Evolutionary conservation across 176 grass and related monocot species (phyloP).

Genomic region (Elaeis guineensis): DNA sequence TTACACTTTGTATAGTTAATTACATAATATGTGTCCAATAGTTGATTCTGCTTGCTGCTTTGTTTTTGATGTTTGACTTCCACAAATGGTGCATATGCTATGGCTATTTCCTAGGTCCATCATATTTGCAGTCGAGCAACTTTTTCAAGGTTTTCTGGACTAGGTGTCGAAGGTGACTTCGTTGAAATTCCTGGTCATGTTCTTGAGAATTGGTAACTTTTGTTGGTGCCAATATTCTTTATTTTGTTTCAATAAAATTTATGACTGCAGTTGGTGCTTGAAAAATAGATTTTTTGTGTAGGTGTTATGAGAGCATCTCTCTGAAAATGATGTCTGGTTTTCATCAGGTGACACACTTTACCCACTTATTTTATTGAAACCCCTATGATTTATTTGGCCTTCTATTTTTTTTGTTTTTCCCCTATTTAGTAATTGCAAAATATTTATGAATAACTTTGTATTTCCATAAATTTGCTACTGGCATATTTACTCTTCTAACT

Average conservation of each 20-base stretch:
- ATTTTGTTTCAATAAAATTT: no score
- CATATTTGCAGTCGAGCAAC: constrained; percentile 71
- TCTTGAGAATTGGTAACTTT: constrained; percentile 79
- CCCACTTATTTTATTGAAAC: background rate
- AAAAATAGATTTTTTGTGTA: constrained; percentile 21
- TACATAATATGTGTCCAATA: no score
- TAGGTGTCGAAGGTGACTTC: constrained; percentile 71
- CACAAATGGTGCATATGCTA: no score
- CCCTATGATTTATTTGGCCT: background rate
- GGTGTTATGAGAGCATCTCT: constrained; percentile 87
- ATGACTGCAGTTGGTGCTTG: background rate
- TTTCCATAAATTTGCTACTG: constrained; percentile 1
- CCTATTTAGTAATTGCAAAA: background rate
- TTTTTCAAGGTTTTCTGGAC: constrained; percentile 78
- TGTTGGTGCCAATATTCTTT: background rate
- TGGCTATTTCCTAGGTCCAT: constrained; percentile 51
- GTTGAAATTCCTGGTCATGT: constrained; percentile 76
- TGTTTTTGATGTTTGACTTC: no score
- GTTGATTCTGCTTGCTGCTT: no score
- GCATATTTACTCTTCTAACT: constrained; percentile 9
- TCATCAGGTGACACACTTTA: constrained; percentile 49
- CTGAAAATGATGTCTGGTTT: constrained; percentile 97
- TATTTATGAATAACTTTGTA: background rate
- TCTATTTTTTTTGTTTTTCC: no score
- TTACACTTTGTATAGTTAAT: no score